Base-by-base conservation (phyloP, 1,284 basidiomycete species). In the Heterobasidion occidentale region DNA sequence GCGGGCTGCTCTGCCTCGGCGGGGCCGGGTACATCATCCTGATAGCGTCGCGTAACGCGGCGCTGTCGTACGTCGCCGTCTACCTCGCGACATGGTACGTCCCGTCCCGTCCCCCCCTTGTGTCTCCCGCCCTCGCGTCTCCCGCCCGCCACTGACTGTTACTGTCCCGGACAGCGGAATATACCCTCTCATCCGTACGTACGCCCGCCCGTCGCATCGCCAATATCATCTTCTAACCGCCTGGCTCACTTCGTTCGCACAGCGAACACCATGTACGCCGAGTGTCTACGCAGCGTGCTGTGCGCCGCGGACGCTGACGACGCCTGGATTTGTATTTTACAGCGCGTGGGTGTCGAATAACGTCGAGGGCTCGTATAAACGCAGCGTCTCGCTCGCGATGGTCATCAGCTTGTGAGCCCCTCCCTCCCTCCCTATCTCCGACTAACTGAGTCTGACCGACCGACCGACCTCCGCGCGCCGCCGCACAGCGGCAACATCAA, bases 351-450 rank as follows among this genome's bases (percentile, higher is more conserved):
- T 78, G 1, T 75, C 77, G 9, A 69, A 72, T 55, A 80, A 80
- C 54, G 70, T 76, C 38, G 80, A 83, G 62, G 76, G 88, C 7
- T 77, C 80, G 0, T 90, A 90, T 69, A 90, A 90, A 63, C 83
- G 88, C 34, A 84, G 83, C 60, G 86, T 88, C 2, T 78, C 84
- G 0, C 71, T 89, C 20, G 88, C 76, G 1, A 84, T 88, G 82
- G 77, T 82, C 7, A 86, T 88, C 56, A 77, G 81, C 57, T 81
- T 77, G 81, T 83, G 59, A 62, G 80, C 70, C 33, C 48, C 42
- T 70, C 33, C 49, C 44, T 56, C 6, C 45, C 42, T 27, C 9
- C 2, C 17, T 34, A 27, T 36, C 36, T 19, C n/a, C n/a, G n/a
- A n/a, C n/a, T n/a, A n/a, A n/a, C n/a, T n/a, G n/a, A n/a, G n/a